These are phyloP conservation scores for Aspergillus luchuensis DNA, from an alignment of 2,329 filamentous ascomycete genomes.

Conservation along the genomic window DNA sequence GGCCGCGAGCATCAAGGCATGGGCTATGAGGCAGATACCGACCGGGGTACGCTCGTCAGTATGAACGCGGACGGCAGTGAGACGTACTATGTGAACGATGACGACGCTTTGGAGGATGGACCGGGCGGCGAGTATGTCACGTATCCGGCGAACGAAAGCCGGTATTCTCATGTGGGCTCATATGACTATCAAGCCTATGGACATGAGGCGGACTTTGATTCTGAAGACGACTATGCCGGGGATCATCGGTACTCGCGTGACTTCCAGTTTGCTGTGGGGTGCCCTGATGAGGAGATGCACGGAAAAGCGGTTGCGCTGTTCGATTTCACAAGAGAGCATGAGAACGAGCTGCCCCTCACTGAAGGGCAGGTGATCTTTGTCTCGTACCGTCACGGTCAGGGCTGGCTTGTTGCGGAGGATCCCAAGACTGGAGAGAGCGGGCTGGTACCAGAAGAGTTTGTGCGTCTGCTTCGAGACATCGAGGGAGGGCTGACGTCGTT, in stretches of 20 bases:
- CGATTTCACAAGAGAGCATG: conserved; percentile 92
- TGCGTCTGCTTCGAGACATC: conserved; percentile 86
- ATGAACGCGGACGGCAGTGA: conserved; percentile 71
- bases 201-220: conserved; percentile 37
- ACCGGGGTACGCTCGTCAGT: conserved; percentile 67
- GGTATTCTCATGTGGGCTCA: conserved; percentile 54
- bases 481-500: conserved; percentile 82
- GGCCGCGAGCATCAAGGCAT: conserved; percentile 37
- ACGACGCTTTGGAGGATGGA: conserved; percentile 62
- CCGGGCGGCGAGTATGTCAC: conserved; percentile 79
- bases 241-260: conserved; percentile 78
- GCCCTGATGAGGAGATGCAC: conserved; percentile 95
- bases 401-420: conserved; percentile 96
- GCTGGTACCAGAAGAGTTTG: conserved; percentile 94
- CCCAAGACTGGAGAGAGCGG: conserved; percentile 92
- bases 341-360: conserved; percentile 88
- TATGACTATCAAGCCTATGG: conserved; percentile 44
- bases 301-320: conserved; percentile 94
- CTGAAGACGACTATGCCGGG: conserved; percentile 57
- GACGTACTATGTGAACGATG: conserved; percentile 72
- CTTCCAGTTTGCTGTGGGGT: conserved; percentile 93
- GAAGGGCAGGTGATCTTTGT: conserved; percentile 97
- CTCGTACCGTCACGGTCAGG: conserved; percentile 92
- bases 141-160: conserved; percentile 67
- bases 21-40: conserved; percentile 52